These are phyloP conservation scores for Fulvia fulva DNA, from an alignment of 2,329 filamentous ascomycete species.

Conservation along the genomic window DNA sequence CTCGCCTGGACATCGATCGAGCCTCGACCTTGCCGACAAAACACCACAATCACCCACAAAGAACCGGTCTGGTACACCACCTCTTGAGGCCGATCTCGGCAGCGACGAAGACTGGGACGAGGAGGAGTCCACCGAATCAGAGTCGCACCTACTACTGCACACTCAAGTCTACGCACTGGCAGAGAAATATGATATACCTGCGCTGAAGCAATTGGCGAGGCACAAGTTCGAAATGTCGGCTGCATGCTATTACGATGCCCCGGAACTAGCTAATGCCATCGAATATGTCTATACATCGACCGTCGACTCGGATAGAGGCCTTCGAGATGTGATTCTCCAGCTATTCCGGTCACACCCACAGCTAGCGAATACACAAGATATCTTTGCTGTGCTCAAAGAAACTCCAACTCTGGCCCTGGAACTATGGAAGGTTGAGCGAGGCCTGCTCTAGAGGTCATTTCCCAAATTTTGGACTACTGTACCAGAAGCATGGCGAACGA, in stretches of 20 bases:
- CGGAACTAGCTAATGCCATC: slow-evolving; percentile 47
- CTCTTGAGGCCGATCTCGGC: slow-evolving; percentile 31
- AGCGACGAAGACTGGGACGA: slow-evolving; percentile 36
- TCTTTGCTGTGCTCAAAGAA: slow-evolving; percentile 43
- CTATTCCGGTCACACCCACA: slow-evolving; percentile 45
- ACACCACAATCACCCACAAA: slow-evolving; percentile 22
- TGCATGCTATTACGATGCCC: slow-evolving; percentile 41
- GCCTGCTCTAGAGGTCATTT: slow-evolving; percentile 32
- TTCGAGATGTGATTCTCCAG: slow-evolving; percentile 47
- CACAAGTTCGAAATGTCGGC: slow-evolving; percentile 46
- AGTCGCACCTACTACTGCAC: slow-evolving; percentile 44
- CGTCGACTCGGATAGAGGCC: slow-evolving; percentile 47
- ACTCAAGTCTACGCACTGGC: slow-evolving; percentile 49
- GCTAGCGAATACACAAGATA: slow-evolving; percentile 43
- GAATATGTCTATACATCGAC: slow-evolving; percentile 49
- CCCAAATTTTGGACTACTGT: background rate
- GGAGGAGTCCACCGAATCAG: slow-evolving; percentile 35
- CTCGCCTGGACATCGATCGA: slow-evolving; percentile 10
- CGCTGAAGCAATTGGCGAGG: slow-evolving; percentile 44
- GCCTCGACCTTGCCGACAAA: slow-evolving; percentile 20
- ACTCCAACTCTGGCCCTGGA: slow-evolving; percentile 47
- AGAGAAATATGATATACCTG: slow-evolving; percentile 49
- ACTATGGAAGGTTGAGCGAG: slow-evolving; percentile 46
- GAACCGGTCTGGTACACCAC: slow-evolving; percentile 20
- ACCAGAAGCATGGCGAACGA: background rate